Percentiles rank a stretch among this genome's conserved stretches.
phyloP scores from a whole-genome alignment of 1,284 basidiomycete genomes.

The Malassezia yamatoensis region DNA sequence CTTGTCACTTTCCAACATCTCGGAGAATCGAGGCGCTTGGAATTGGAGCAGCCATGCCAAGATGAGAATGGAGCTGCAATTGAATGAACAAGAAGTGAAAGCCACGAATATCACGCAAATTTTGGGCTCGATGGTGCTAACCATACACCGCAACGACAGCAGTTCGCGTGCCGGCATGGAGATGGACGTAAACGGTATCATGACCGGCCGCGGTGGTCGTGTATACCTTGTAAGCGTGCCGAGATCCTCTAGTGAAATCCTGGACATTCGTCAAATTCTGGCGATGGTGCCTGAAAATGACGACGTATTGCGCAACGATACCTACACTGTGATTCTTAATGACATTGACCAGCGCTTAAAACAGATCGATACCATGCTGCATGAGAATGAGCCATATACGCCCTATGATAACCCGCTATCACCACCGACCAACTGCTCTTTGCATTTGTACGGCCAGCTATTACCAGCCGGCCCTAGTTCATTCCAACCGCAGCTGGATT shows the following conservation, averaged over 20 bases:
- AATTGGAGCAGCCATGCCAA: background rate
- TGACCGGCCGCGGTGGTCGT: background rate
- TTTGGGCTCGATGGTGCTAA: background rate
- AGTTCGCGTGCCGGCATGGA: background rate
- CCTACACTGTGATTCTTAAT: conserved; percentile 5
- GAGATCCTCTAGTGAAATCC: background rate
- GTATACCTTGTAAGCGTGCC: conserved; percentile 8
- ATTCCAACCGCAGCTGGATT: background rate
- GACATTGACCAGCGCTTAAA: conserved; percentile 6
- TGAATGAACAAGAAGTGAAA: background rate
- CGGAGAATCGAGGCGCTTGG: conserved; percentile 1
- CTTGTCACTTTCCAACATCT: background rate
- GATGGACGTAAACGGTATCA: conserved; percentile 6
- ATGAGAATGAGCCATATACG: background rate
- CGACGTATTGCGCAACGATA: conserved; percentile 1
- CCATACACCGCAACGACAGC: background rate
- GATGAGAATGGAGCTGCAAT: background rate
- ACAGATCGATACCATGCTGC: conserved; percentile 4
- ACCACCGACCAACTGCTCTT: conserved; percentile 5
- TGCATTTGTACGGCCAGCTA: conserved; percentile 15
- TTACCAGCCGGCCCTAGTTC: background rate
- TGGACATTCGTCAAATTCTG: conserved; percentile 9
- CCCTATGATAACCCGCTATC: background rate
- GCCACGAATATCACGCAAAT: conserved; percentile 1
- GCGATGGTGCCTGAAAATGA: conserved; percentile 3